Evolutionary conservation across 306 rosid species (phyloP).

Genomic region (Fragaria ananassa): DNA sequence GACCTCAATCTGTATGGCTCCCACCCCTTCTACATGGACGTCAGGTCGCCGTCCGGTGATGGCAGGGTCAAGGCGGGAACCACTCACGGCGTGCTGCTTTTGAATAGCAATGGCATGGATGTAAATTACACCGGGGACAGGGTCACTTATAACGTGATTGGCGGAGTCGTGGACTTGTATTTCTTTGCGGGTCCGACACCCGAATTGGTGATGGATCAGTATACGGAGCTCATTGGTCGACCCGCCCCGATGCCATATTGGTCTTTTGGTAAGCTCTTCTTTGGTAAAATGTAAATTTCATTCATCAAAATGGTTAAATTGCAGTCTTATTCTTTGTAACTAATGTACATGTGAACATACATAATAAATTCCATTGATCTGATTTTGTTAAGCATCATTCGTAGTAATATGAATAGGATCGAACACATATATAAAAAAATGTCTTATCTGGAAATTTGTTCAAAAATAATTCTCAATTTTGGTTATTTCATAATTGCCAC

Average conservation of each 20-base stretch:
- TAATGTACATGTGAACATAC: no score
- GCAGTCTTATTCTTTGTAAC: no score
- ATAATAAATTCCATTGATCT: no score
- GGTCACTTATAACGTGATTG: constrained; percentile 64
- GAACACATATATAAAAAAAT: no score
- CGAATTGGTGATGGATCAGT: constrained; percentile 65
- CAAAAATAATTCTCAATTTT: no score
- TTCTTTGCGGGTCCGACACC: constrained; percentile 73
- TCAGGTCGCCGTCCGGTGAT: constrained; percentile 43
- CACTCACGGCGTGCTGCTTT: constrained; percentile 69
- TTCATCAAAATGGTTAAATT: no score
- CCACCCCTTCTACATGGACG: constrained; percentile 79
- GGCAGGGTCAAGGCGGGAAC: constrained; percentile 47
- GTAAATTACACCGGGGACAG: constrained; percentile 52
- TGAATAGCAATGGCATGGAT: constrained; percentile 86
- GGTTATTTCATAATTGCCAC: neutral
- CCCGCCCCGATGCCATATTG: constrained; percentile 86
- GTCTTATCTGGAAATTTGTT: no score
- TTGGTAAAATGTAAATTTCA: neutral
- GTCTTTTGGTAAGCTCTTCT: constrained; percentile 70
- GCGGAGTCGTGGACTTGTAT: constrained; percentile 69
- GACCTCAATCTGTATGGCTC: constrained; percentile 74
- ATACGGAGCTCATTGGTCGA: constrained; percentile 70
- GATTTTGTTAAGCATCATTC: no score
- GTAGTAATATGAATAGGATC: no score